A percentile compares a stretch with the other conserved stretches of the same genome.
These are phyloP conservation scores for Cryphonectria radicalis DNA, from an alignment of 2,329 filamentous ascomycete species.

Conservation along the genomic window DNA sequence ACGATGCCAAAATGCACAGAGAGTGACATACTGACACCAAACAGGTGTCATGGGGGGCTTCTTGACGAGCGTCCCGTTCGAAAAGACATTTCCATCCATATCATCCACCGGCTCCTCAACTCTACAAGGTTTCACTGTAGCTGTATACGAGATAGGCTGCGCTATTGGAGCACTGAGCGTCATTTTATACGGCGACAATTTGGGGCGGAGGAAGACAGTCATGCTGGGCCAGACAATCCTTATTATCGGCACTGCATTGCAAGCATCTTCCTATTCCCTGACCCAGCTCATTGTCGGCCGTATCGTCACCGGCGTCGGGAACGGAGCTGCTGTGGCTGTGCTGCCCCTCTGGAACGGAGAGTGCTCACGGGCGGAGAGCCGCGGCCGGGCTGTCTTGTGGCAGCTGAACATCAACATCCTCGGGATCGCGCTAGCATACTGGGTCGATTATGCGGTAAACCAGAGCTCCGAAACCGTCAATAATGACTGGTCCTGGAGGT, in stretches of 20 bases:
- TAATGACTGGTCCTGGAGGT: slow-evolving; percentile 53
- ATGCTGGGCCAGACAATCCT: slow-evolving; percentile 9
- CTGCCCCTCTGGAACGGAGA: slow-evolving; percentile 15
- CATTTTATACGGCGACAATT: slow-evolving; percentile 4
- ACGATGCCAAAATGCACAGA: neutral
- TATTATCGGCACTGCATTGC: slow-evolving; percentile 13
- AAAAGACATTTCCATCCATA: slow-evolving; percentile 12
- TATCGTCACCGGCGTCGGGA: slow-evolving; percentile 13
- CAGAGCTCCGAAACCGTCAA: slow-evolving; percentile 52
- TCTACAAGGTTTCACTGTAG: slow-evolving; percentile 13
- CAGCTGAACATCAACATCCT: slow-evolving; percentile 16
- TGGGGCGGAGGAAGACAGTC: slow-evolving; percentile 14
- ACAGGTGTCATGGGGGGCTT: slow-evolving; percentile 17
- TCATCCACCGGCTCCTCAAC: slow-evolving; percentile 8
- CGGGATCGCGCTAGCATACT: slow-evolving; percentile 62
- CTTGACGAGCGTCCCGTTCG: slow-evolving; percentile 3
- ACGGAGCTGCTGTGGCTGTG: slow-evolving; percentile 12
- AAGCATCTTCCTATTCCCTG: slow-evolving; percentile 8
- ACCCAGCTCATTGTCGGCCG: slow-evolving; percentile 13
- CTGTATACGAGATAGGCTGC: slow-evolving; percentile 15
- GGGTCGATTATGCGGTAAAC: slow-evolving; percentile 63
- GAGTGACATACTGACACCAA: neutral
- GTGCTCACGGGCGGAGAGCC: slow-evolving; percentile 8
- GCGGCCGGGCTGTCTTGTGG: slow-evolving; percentile 17
- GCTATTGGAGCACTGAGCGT: slow-evolving; percentile 9